Conservation (phyloP, 371 early-diverging fungal genomes). For the Mortierella sp. region DNA sequence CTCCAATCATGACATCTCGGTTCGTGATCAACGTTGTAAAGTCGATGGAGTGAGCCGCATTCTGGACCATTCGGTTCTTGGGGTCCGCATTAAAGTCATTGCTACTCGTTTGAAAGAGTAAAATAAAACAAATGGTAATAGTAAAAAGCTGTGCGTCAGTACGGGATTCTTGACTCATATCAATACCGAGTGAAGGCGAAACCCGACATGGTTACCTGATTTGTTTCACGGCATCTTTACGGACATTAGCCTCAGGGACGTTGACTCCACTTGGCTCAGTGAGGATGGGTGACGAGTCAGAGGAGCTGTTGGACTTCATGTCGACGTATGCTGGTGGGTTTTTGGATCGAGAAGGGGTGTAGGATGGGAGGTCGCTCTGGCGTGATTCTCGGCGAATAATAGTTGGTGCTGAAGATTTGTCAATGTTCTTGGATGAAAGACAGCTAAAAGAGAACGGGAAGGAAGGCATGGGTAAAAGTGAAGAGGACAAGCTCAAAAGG, state of each 20-base stretch:
- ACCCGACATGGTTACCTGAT: constrained; percentile 40
- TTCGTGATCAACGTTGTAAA: constrained; percentile 69
- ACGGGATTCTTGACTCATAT: no score
- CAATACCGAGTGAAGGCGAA: no score
- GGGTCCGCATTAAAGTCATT: constrained; percentile 65
- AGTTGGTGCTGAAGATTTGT: constrained; percentile 18
- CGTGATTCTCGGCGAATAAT: constrained; percentile 17
- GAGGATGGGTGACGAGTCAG: constrained; percentile 23
- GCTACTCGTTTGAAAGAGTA: constrained; percentile 47
- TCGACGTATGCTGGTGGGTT: constrained; percentile 42
- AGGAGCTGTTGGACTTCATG: constrained; percentile 31
- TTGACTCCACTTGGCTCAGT: constrained; percentile 39
- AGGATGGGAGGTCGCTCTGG: constrained; percentile 12
- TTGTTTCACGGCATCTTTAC: constrained; percentile 19
- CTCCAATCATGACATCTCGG: constrained; percentile 57
- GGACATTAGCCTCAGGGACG: constrained; percentile 36
- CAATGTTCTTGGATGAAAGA: constrained; percentile 42
- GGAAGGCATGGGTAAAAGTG: neutral
- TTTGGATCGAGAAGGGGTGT: constrained; percentile 6
- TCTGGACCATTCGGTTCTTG: constrained; percentile 75
- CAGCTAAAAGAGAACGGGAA: constrained; percentile 29
- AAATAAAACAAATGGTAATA: constrained; percentile 10
- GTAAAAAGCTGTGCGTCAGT: neutral
- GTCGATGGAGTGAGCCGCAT: constrained; percentile 69
- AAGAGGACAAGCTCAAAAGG: neutral